These are phyloP conservation scores for Blastomyces emzantsi DNA, from an alignment of 2,329 filamentous ascomycete species.

Conservation along the genomic window DNA sequence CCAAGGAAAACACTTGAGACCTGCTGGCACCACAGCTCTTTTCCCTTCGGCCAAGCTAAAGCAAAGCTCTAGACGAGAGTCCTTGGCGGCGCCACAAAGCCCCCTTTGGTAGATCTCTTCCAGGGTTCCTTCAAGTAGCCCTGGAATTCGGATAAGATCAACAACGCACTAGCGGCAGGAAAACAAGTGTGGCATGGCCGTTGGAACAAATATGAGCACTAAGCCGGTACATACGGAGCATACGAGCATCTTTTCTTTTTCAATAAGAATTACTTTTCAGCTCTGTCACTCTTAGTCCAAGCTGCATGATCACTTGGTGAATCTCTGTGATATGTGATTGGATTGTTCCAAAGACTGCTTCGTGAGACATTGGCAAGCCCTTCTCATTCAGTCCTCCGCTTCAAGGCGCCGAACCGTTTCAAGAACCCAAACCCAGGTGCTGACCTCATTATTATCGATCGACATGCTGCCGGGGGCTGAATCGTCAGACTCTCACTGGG, in stretches of 20 bases:
- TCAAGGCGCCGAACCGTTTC: background rate
- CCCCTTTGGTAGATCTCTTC: background rate
- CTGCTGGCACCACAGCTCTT: background rate
- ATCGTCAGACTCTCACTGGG: background rate
- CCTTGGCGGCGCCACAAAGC: background rate
- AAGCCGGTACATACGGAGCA: background rate
- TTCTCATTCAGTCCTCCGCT: background rate
- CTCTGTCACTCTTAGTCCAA: background rate
- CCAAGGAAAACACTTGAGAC: no score
- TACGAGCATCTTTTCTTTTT: background rate
- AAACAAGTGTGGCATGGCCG: background rate
- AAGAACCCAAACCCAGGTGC: background rate
- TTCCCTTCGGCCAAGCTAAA: background rate
- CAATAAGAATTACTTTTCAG: background rate
- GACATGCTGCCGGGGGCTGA: background rate
- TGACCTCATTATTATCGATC: conserved; percentile 1
- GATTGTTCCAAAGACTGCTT: background rate
- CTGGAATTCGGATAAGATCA: background rate
- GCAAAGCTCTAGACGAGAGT: background rate
- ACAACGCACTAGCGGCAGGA: background rate
- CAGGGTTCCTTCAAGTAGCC: background rate
- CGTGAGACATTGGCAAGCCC: background rate
- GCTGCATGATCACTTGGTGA: background rate
- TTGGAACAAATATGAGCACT: background rate
- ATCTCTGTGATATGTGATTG: background rate